Evolutionary conservation across 768 basidiomycete genomes (phyloP).

Genomic region (Lactarius quietus): DNA sequence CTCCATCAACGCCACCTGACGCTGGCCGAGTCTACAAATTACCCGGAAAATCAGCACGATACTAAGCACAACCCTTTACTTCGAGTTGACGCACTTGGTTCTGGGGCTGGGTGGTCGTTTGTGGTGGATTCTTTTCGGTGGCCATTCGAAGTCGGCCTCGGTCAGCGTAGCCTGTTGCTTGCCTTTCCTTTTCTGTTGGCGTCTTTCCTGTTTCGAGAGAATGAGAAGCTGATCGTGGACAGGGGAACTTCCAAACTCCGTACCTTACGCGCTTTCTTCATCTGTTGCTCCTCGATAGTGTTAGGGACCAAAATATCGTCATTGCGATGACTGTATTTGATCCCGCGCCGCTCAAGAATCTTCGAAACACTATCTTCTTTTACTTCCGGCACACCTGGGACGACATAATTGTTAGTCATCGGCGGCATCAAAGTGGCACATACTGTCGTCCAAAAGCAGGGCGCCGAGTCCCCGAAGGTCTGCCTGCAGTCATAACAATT

Average conservation of each 20-base stretch:
- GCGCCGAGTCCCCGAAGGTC: slow-evolving; percentile 56
- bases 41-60: slow-evolving; percentile 1
- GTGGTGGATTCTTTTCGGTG: slow-evolving; percentile 61
- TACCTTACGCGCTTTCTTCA: slow-evolving; percentile 52
- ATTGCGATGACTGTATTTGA: slow-evolving; percentile 72
- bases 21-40: slow-evolving; percentile 45
- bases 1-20: slow-evolving; percentile 59
- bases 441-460: slow-evolving; percentile 40
- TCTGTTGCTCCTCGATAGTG: slow-evolving; percentile 62
- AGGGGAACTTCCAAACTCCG: slow-evolving; percentile 7
- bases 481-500: slow-evolving; percentile 25
- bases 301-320: slow-evolving; percentile 66
- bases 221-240: not conserved
- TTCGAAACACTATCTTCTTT: slow-evolving; percentile 50
- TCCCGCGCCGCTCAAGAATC: slow-evolving; percentile 56
- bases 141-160: slow-evolving; percentile 50
- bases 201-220: slow-evolving; percentile 27
- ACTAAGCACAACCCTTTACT: not conserved
- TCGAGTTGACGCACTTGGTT: slow-evolving; percentile 44
- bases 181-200: slow-evolving; percentile 26
- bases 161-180: slow-evolving; percentile 26
- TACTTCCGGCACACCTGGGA: slow-evolving; percentile 34
- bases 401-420: slow-evolving; percentile 30
- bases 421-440: slow-evolving; percentile 2
- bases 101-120: slow-evolving; percentile 42